Evolutionary conservation across 345 rosid genomes (phyloP).

Genomic region (Nephelium lappaceum): DNA sequence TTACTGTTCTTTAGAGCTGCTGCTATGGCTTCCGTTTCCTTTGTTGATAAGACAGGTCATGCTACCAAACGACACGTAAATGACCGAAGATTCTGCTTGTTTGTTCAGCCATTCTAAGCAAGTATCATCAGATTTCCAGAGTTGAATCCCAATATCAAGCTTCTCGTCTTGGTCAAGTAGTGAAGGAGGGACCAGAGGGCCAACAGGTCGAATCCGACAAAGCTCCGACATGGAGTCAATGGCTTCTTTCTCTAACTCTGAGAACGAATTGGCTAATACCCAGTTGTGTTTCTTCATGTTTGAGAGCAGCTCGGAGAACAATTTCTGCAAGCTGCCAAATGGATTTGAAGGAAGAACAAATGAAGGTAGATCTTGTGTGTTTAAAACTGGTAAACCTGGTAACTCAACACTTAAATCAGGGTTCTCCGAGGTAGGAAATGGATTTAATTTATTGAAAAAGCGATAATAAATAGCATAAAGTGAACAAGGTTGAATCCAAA

Average conservation of each 20-base stretch:
- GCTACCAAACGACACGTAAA: constrained; percentile 61
- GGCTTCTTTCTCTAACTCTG: constrained; percentile 47
- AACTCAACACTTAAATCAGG: constrained; percentile 33
- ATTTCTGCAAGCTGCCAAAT: constrained; percentile 20
- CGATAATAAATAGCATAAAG: constrained; percentile 43
- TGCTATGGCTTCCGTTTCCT: constrained; percentile 42
- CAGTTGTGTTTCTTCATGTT: constrained; percentile 37
- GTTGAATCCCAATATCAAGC: constrained; percentile 28
- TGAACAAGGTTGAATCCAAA: constrained; percentile 63
- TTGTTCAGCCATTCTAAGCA: constrained; percentile 50
- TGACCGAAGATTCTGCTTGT: constrained; percentile 34
- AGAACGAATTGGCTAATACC: constrained; percentile 52
- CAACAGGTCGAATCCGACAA: constrained; percentile 44
- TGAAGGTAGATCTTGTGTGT: constrained; percentile 46
- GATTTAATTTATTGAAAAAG: constrained; percentile 35
- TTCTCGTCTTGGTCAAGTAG: constrained; percentile 34
- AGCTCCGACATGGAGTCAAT: constrained; percentile 40
- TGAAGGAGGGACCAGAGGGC: constrained; percentile 51
- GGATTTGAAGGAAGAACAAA: constrained; percentile 47
- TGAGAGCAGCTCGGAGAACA: constrained; percentile 29
- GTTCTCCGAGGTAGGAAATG: constrained; percentile 35
- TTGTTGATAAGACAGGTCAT: constrained; percentile 26
- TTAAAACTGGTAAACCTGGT: constrained; percentile 48
- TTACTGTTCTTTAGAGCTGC: constrained; percentile 33
- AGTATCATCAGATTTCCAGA: constrained; percentile 44